Conservation (phyloP, 2,329 filamentous ascomycete genomes). For the Coniella lustricola region DNA sequence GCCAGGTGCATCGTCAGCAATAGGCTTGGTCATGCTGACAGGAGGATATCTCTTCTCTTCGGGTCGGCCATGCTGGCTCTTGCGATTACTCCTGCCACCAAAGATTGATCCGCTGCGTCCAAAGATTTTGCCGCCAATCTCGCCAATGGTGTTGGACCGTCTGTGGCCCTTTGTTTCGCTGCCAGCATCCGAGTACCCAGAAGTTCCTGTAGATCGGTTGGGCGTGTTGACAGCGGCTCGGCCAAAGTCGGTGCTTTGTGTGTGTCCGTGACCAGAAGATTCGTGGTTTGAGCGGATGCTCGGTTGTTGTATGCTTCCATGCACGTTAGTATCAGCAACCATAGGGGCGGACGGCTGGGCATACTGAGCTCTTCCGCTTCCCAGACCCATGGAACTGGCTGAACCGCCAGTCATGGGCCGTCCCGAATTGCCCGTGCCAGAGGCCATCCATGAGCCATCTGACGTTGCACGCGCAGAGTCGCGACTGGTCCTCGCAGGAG, state of each 20-base stretch:
- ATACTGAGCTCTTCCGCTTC: conserved; percentile 61
- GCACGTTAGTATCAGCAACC: conserved; percentile 79
- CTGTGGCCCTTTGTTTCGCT: conserved; percentile 51
- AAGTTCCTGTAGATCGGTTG: conserved; percentile 50
- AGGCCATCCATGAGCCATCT: conserved; percentile 46
- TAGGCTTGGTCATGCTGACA: conserved; percentile 76
- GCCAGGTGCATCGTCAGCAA: conserved; percentile 45
- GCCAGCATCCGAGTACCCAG: conserved; percentile 49
- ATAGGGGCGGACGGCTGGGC: conserved; percentile 82
- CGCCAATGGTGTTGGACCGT: conserved; percentile 69
- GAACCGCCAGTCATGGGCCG: conserved; percentile 78
- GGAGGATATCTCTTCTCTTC: conserved; percentile 78
- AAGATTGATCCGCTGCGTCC: conserved; percentile 78
- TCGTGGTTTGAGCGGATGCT: conserved; percentile 59
- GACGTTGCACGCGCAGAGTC: conserved; percentile 47
- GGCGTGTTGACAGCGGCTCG: conserved; percentile 54
- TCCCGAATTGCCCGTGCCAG: conserved; percentile 39
- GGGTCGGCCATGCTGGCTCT: conserved; percentile 34
- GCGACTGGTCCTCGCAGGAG: conserved; percentile 39
- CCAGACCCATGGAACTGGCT: conserved; percentile 55
- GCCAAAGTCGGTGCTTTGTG: conserved; percentile 44
- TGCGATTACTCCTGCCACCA: conserved; percentile 48
- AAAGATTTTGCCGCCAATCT: conserved; percentile 76
- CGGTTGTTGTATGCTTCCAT: conserved; percentile 84
- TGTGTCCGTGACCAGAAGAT: conserved; percentile 35